phyloP scores from a whole-genome alignment of 2,329 filamentous ascomycete genomes.

The Ophiostoma quercus region DNA sequence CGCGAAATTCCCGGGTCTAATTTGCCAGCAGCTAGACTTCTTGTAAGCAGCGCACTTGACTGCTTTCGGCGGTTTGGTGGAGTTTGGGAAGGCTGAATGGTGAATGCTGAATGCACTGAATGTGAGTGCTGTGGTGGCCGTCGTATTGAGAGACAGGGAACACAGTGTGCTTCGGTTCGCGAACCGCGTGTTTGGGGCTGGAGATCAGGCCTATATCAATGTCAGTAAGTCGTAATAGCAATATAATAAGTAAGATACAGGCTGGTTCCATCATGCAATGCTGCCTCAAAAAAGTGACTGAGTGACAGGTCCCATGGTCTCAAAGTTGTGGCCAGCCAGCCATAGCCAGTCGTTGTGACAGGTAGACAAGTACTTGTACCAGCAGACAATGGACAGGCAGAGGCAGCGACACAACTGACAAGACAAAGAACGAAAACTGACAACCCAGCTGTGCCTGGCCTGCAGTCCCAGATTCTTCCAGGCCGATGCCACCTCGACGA shows the following conservation, averaged over 20 bases:
- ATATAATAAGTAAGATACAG: background rate
- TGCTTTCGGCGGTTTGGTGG: constrained; percentile 21
- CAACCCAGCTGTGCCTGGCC: background rate
- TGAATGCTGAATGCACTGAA: constrained; percentile 3
- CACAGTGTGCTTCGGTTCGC: background rate
- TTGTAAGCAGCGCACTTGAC: constrained; percentile 14
- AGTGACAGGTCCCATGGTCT: background rate
- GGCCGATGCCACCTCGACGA: background rate
- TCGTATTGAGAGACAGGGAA: background rate
- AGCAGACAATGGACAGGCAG: background rate
- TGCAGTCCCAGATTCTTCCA: background rate
- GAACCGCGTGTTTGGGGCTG: background rate
- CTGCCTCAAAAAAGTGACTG: background rate
- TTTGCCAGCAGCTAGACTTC: constrained; percentile 3
- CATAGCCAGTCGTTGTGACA: background rate
- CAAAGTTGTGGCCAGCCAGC: background rate
- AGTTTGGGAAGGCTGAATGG: constrained; percentile 12
- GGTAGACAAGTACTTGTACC: background rate
- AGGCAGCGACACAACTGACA: too few species aligned
- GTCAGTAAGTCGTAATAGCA: background rate
- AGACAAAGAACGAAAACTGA: background rate
- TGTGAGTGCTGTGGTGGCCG: background rate
- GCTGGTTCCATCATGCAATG: background rate
- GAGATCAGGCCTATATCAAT: background rate
- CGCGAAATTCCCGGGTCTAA: constrained; percentile 19